Conservation (phyloP, 1,284 basidiomycete genomes). For the Papiliotrema flavescens region DNA sequence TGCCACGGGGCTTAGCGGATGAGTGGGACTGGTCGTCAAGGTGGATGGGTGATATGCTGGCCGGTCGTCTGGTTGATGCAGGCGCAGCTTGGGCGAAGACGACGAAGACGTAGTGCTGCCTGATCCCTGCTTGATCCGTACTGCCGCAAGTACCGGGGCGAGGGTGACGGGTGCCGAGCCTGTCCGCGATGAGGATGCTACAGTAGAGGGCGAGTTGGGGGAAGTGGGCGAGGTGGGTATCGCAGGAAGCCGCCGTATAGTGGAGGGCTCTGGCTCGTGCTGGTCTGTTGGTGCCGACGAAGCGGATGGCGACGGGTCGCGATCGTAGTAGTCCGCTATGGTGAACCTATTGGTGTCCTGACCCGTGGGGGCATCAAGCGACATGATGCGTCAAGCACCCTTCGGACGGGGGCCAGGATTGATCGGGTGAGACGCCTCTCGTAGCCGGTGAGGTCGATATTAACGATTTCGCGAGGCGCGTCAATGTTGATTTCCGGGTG, state of each 20-base stretch:
- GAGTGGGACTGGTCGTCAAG: background rate
- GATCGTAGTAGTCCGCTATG: constrained; percentile 29
- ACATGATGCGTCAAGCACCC: too few relatives aligned
- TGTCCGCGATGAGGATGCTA: background rate
- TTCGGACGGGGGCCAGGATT: too few relatives aligned
- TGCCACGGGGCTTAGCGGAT: background rate
- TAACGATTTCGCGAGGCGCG: too few relatives aligned
- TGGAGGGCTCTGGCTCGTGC: background rate
- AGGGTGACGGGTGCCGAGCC: too few relatives aligned
- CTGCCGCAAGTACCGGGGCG: background rate
- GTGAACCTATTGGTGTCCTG: constrained; percentile 24
- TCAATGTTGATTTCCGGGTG: too few relatives aligned
- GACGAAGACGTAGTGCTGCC: background rate
- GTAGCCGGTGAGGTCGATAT: too few relatives aligned
- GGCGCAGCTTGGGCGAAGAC: background rate
- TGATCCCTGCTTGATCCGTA: background rate
- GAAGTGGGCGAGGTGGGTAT: background rate
- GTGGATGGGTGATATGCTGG: constrained; percentile 2
- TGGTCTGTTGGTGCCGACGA: too few relatives aligned
- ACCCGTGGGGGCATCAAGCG: background rate
- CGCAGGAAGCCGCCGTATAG: background rate
- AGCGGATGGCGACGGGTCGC: constrained; percentile 6
- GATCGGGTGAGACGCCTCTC: too few relatives aligned
- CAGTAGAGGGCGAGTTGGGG: background rate
- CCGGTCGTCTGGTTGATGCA: constrained; percentile 5